Evolutionary conservation across 345 rosid genomes (phyloP).

Genomic region (Orychophragmus violaceus): DNA sequence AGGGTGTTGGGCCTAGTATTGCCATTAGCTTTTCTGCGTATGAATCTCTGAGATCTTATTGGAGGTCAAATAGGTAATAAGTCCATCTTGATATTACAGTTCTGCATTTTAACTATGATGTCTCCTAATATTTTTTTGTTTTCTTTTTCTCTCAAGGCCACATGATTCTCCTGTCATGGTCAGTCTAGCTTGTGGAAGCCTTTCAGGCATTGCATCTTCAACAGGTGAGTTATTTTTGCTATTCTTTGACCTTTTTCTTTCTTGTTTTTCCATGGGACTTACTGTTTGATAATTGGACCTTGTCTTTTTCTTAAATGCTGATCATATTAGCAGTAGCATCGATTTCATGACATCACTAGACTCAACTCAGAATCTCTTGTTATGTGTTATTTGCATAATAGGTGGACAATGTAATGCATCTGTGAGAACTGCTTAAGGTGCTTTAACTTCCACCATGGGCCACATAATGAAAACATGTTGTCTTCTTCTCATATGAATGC

Average conservation of each 20-base stretch:
- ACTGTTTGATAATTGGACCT: neutral
- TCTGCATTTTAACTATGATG: neutral
- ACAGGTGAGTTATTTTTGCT: conserved; percentile 53
- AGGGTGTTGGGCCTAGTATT: conserved; percentile 93
- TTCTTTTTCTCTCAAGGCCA: conserved; percentile 43
- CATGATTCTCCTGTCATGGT: conserved; percentile 59
- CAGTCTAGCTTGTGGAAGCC: conserved; percentile 93
- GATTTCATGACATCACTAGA: neutral
- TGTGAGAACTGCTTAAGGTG: neutral
- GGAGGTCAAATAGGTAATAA: conserved; percentile 67
- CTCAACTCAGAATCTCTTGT: conserved; percentile 28
- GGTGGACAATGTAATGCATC: neutral
- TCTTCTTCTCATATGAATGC: neutral
- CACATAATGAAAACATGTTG: neutral
- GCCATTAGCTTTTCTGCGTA: conserved; percentile 90
- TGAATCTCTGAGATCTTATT: conserved; percentile 73
- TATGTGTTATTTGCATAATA: conserved; percentile 59
- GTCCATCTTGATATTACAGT: neutral
- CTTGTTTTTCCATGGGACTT: neutral
- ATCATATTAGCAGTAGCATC: neutral
- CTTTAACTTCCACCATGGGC: neutral
- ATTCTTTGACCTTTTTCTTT: neutral
- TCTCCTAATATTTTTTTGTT: neutral
- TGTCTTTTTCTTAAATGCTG: neutral
- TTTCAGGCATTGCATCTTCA: conserved; percentile 95